phyloP scores from a whole-genome alignment of 345 rosid species.

The Chamaenerion angustifolium region DNA sequence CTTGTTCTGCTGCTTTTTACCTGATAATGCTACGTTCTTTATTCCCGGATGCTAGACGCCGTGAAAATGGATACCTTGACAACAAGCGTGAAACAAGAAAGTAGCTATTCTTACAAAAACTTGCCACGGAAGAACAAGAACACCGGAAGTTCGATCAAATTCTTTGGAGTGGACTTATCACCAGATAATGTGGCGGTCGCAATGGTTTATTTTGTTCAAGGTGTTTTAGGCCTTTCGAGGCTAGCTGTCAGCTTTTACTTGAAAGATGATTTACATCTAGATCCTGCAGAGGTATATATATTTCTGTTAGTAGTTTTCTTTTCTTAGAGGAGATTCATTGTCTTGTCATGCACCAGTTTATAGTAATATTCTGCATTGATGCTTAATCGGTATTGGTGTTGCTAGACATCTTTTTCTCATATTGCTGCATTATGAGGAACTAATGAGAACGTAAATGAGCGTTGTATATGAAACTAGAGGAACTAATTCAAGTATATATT shows the following conservation, averaged over 20 bases:
- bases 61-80: slow-evolving; percentile 39
- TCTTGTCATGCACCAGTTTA: no score
- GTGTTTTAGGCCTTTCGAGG: slow-evolving; percentile 86
- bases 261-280: slow-evolving; percentile 90
- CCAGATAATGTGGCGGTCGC: slow-evolving; percentile 91
- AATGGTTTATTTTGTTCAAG: slow-evolving; percentile 98
- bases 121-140: slow-evolving; percentile 25
- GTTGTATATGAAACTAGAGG: no score
- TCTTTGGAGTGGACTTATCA: slow-evolving; percentile 70
- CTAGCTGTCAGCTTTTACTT: slow-evolving; percentile 90
- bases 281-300: slow-evolving; percentile 84
- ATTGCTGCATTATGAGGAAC: neutral
- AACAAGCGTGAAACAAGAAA: slow-evolving; percentile 27
- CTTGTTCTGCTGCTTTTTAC: neutral
- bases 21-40: slow-evolving; percentile 5
- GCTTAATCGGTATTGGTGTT: slow-evolving; percentile 66
- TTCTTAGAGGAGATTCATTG: no score
- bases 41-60: slow-evolving; percentile 18
- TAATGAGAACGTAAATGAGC: no score
- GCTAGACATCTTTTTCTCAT: neutral
- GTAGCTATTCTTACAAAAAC: slow-evolving; percentile 13
- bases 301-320: no score
- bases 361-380: slow-evolving; percentile 15
- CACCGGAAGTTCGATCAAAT: slow-evolving; percentile 17
- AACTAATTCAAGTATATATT: no score